Conservation (phyloP, 2,329 filamentous ascomycete genomes). For the Geosmithia morbida region DNA sequence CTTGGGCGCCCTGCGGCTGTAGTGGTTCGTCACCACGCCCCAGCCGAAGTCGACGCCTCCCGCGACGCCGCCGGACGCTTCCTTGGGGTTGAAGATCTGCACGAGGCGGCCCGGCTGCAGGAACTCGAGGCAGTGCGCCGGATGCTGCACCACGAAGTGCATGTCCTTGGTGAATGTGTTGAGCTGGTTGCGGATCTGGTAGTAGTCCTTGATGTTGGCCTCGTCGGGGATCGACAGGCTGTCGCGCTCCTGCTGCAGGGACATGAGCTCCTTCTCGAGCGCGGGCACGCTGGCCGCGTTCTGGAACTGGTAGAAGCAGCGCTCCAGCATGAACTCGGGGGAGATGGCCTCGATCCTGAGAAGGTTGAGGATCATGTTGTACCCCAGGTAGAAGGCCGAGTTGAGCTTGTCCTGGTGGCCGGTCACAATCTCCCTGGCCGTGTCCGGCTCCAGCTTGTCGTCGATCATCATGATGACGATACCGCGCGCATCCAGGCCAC, state of each 20-base stretch:
- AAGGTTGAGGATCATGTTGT: constrained; percentile 98
- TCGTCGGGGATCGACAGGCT: constrained; percentile 73
- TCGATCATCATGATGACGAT: constrained; percentile 99
- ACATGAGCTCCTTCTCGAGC: constrained; percentile 69
- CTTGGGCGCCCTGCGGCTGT: constrained; percentile 49
- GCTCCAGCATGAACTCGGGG: constrained; percentile 96
- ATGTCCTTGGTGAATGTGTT: constrained; percentile 78
- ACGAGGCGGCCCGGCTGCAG: constrained; percentile 80
- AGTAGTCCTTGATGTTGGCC: constrained; percentile 82
- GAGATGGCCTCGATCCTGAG: constrained; percentile 98
- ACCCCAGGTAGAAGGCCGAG: constrained; percentile 92
- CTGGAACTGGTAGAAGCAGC: constrained; percentile 97
- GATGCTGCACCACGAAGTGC: constrained; percentile 82
- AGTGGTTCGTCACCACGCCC: constrained; percentile 74
- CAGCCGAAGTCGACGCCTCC: constrained; percentile 67
- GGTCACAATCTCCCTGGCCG: constrained; percentile 90
- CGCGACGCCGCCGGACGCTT: constrained; percentile 23
- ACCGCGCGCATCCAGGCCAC: constrained; percentile 93
- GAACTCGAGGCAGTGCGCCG: constrained; percentile 72
- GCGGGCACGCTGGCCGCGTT: constrained; percentile 76
- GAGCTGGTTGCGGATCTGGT: constrained; percentile 74
- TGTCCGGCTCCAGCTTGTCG: constrained; percentile 85
- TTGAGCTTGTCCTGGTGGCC: constrained; percentile 95
- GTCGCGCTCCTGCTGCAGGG: constrained; percentile 62
- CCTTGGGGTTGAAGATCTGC: constrained; percentile 59